phyloP scores from a whole-genome alignment of 192 early-diverging fungal genomes.

The Coemansia sp. region DNA sequence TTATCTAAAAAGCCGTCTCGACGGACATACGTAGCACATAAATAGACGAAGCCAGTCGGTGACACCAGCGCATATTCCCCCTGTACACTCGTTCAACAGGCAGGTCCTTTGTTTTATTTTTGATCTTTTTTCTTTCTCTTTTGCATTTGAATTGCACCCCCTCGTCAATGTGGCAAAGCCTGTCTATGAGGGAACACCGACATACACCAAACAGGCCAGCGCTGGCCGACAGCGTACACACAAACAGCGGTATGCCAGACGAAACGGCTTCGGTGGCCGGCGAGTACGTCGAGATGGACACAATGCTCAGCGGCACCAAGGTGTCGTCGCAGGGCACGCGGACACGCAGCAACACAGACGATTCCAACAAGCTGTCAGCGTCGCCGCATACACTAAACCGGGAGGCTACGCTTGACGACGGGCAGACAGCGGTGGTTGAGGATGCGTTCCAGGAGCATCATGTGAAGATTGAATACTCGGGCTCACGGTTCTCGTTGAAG shows the following conservation, averaged over 20 bases:
- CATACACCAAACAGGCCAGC: neutral
- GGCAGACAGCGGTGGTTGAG: conserved; percentile 33
- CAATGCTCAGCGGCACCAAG: conserved; percentile 1
- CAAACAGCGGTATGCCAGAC: neutral
- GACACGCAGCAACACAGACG: conserved; percentile 17
- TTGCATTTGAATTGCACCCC: neutral
- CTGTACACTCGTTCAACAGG: too few relatives aligned
- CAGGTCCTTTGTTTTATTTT: neutral
- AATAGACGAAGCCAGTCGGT: too few relatives aligned
- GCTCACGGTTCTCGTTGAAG: conserved; percentile 54
- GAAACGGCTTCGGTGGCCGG: neutral
- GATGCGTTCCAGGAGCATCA: conserved; percentile 37
- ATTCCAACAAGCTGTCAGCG: neutral
- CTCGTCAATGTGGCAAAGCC: conserved; percentile 27
- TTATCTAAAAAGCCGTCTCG: too few relatives aligned
- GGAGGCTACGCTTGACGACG: conserved; percentile 30
- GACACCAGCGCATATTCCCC: too few relatives aligned
- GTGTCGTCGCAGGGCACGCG: conserved; percentile 3
- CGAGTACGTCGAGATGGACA: conserved; percentile 29
- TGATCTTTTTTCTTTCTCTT: neutral
- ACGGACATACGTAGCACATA: too few relatives aligned
- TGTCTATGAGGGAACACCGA: conserved; percentile 24
- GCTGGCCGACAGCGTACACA: neutral
- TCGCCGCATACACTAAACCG: neutral
- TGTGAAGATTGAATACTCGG: conserved; percentile 41